Evolutionary conservation across 495 filamentous ascomycete species (phyloP).

Genomic region (Tuber microsphaerosporum): DNA sequence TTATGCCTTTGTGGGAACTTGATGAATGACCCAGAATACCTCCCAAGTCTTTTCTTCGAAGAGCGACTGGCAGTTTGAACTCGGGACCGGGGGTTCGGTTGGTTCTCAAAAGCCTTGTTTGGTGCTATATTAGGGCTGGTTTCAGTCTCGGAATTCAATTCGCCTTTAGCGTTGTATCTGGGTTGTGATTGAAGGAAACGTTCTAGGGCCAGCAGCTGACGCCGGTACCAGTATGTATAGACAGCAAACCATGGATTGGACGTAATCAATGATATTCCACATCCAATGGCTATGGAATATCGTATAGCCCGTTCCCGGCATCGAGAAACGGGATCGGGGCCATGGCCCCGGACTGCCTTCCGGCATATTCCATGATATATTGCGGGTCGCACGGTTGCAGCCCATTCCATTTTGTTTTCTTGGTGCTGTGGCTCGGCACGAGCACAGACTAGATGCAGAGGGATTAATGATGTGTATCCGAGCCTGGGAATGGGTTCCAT

Average conservation of each 20-base stretch:
- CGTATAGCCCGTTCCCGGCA: neutral
- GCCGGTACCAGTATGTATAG: neutral
- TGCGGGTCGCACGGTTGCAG: neutral
- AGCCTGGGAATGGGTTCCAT: neutral
- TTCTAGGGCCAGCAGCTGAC: neutral
- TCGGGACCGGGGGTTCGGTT: neutral
- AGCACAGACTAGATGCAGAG: neutral
- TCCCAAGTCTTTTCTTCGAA: neutral
- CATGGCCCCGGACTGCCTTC: neutral
- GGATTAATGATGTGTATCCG: neutral
- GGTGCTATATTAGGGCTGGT: neutral
- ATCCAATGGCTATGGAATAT: neutral
- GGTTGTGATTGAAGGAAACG: neutral
- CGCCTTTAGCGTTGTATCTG: neutral
- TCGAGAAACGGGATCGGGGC: constrained; percentile 4
- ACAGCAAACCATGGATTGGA: neutral
- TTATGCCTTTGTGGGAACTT: neutral
- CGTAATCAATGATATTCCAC: neutral
- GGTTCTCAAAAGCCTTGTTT: neutral
- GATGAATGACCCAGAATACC: neutral
- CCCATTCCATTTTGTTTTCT: neutral
- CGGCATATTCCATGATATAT: neutral
- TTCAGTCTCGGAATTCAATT: neutral
- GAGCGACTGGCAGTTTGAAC: neutral
- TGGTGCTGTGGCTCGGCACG: neutral